Percentiles rank a stretch among this genome's conserved stretches.
Conservation (phyloP, 2,329 filamentous ascomycete species). For the Paracoccidioides brasiliensis region DNA sequence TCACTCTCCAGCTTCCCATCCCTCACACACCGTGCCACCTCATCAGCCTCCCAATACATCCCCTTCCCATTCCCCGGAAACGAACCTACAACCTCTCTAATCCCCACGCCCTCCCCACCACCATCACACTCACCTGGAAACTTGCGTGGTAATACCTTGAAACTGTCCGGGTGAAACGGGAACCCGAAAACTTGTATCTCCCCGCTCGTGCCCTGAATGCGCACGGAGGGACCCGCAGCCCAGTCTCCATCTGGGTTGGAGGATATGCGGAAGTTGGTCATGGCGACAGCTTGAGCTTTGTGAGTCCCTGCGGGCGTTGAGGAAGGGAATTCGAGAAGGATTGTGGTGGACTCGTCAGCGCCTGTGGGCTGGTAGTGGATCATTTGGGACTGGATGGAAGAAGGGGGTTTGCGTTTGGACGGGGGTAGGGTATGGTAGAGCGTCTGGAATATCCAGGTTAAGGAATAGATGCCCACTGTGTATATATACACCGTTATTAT, state of each 20-base stretch:
- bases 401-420: slow-evolving; percentile 50
- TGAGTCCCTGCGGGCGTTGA: slow-evolving; percentile 32
- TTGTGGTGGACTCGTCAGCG: slow-evolving; percentile 63
- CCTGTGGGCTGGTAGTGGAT: slow-evolving; percentile 60
- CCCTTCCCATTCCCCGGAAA: slow-evolving; percentile 55
- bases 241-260: slow-evolving; percentile 50
- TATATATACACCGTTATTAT: not conserved
- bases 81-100: slow-evolving; percentile 24
- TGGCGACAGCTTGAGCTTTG: slow-evolving; percentile 58
- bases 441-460: slow-evolving; percentile 85
- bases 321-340: slow-evolving; percentile 62
- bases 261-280: slow-evolving; percentile 50
- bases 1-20: slow-evolving; percentile 67
- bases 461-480: slow-evolving; percentile 64
- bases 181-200: slow-evolving; percentile 70
- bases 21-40: slow-evolving; percentile 58
- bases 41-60: slow-evolving; percentile 84
- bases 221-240: slow-evolving; percentile 52
- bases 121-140: slow-evolving; percentile 33
- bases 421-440: slow-evolving; percentile 66
- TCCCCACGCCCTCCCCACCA: slow-evolving; percentile 19
- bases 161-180: slow-evolving; percentile 55
- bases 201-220: slow-evolving; percentile 67
- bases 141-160: slow-evolving; percentile 47
- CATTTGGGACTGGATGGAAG: slow-evolving; percentile 52